phyloP scores from a whole-genome alignment of 176 grass and related monocot genomes.

The Phragmites australis region DNA sequence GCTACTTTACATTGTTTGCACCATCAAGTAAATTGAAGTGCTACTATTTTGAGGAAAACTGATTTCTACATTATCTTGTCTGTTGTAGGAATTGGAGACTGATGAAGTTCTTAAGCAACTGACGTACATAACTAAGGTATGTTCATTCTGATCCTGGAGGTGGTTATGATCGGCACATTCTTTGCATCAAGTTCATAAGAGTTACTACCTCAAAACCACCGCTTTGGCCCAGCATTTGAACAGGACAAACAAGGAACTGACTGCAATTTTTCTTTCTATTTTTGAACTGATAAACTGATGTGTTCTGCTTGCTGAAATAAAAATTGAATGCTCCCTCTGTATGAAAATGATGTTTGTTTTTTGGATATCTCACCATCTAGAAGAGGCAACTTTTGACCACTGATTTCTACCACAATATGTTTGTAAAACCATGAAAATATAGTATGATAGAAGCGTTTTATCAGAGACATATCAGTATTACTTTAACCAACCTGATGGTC shows the following conservation, averaged over 20 bases:
- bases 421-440: not conserved
- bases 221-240: conserved; percentile 2
- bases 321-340: not conserved
- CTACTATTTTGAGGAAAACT: conserved; percentile 12
- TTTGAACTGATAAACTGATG: conserved; percentile 13
- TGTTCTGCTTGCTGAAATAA: not conserved
- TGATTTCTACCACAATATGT: not conserved
- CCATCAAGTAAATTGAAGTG: not conserved
- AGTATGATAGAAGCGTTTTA: not conserved
- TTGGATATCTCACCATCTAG: not conserved
- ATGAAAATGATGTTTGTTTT: not conserved
- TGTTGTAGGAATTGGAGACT: conserved; percentile 63
- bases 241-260: not conserved
- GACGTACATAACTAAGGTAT: conserved; percentile 59
- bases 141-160: conserved; percentile 26
- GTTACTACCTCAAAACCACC: not conserved
- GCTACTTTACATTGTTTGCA: conserved; percentile 16
- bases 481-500: not conserved
- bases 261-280: not conserved
- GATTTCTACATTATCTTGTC: conserved; percentile 15
- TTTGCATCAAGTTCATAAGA: not conserved
- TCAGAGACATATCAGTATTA: not conserved
- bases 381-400: not conserved
- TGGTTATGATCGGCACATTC: conserved; percentile 16
- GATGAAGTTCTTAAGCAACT: conserved; percentile 62